Base-by-base conservation (phyloP, 306 rosid genomes). In the Medicago arabica region DNA sequence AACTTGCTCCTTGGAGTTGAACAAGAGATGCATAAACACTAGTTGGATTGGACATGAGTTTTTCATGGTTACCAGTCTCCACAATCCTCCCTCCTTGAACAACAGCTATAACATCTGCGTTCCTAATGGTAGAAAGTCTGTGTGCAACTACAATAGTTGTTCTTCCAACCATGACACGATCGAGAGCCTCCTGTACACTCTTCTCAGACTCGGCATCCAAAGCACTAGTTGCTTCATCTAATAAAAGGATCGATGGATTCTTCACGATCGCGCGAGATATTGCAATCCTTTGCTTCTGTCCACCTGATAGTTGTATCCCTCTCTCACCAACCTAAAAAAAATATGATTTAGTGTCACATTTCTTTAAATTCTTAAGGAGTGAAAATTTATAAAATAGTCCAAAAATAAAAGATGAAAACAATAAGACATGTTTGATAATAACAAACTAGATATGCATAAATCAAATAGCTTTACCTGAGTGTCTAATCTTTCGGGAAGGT, bases 201-300 rank as follows among this genome's bases (percentile, higher is more conserved):
- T 89, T 95, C 84, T 95, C 98, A 18, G 98, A 92, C 84, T 95
- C 97, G 2, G 96, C 87, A 81, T 95, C 98, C 25, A 95, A 79
- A 28, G 98, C 98, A 75, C 98, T 95, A 2, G 98, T 95, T 43
- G 98, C 98, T 82, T 95, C 98, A 84, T 95, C 98, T 67, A 95
- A 55, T 66, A 95, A 75, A 36, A 92, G 90, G 75, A 95, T 75
- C 5, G 97, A 87, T 10, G 98, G 98, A 81, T 95, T 90, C 84
- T 95, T 95, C 80, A 95, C 89, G 1, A 95, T 85, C 8, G 98
- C 98, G 0, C 98, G 90, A 11, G 98, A 85, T 77, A 95, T 90
- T 28, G 98, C 98, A 69, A 95, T 92, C 84, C 98, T 86, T 77
- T 95, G 98, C 84, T 92, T 92, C 69, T 95, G 97, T 72, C 98